Evolutionary conservation across 2,329 filamentous ascomycete genomes (phyloP).

Genomic region (Botrytis aclada): DNA sequence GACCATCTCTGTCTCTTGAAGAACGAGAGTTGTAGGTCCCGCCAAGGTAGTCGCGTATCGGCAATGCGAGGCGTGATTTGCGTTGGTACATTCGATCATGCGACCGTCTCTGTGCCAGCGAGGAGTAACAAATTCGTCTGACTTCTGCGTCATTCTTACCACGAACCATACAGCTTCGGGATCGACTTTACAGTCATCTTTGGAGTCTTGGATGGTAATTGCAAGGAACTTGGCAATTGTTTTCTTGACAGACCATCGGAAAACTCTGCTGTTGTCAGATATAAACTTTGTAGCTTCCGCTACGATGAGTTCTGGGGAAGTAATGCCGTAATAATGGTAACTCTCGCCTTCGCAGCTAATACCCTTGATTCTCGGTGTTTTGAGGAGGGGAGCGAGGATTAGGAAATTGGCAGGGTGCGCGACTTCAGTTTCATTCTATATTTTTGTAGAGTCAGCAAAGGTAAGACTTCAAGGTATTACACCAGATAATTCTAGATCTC

Average conservation of each 20-base stretch:
- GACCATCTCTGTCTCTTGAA: conserved; percentile 6
- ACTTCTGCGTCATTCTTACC: conserved; percentile 1
- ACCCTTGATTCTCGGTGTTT: not conserved
- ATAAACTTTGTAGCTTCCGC: conserved; percentile 13
- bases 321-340: conserved; percentile 5
- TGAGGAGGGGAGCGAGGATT: not conserved
- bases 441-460: not conserved
- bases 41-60: conserved; percentile 1
- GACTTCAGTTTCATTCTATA: not conserved
- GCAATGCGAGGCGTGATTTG: not conserved
- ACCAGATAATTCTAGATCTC: too few species aligned
- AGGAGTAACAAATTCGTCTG: not conserved
- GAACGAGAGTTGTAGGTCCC: conserved; percentile 14
- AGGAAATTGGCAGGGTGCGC: not conserved
- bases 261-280: not conserved
- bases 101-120: conserved; percentile 17
- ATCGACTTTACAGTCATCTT: not conserved
- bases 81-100: conserved; percentile 8
- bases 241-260: not conserved
- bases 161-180: conserved; percentile 11
- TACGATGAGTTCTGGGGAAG: not conserved
- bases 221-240: not conserved
- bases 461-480: not conserved
- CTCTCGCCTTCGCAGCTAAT: not conserved
- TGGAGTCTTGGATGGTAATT: not conserved